A percentile compares a stretch with the other conserved stretches of the same genome.
Evolutionary conservation across 352 stramenopile species (phyloP).

Genomic region (Phytophthora macrochlamydospora): DNA sequence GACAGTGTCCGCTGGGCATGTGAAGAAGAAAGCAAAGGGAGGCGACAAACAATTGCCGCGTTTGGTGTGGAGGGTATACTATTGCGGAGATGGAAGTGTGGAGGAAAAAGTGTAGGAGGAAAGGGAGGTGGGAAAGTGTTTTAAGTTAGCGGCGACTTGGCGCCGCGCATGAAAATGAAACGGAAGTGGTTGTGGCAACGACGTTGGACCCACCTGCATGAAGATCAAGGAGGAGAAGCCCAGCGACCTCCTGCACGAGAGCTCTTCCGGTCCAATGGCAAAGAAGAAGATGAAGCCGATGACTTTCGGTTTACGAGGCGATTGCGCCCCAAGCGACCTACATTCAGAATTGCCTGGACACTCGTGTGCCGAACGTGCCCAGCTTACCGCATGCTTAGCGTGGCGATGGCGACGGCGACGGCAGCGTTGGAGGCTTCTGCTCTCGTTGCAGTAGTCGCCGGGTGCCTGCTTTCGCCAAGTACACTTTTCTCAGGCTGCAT

Average conservation of each 20-base stretch:
- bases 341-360: not conserved
- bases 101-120: not conserved
- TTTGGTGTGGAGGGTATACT: conserved; percentile 2
- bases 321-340: not conserved
- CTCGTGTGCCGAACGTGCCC: no score
- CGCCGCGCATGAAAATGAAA: conserved; percentile 1
- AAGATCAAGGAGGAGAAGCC: conserved; percentile 4
- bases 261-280: no score
- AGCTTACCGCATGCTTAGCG: not conserved
- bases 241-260: no score
- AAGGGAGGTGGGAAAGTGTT: not conserved
- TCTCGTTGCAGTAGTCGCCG: no score
- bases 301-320: not conserved
- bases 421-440: no score
- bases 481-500: no score
- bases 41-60: not conserved
- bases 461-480: no score
- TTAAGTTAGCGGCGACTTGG: conserved; percentile 3
- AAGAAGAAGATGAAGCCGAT: no score
- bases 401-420: no score
- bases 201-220: not conserved
- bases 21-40: not conserved
- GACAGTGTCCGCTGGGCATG: not conserved
- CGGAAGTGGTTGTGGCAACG: not conserved
- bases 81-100: conserved; percentile 1